Evolutionary conservation across 208 protist genomes (phyloP), one percentile per base, ranked within the genome.

Genomic region (Leishmania aethiopica): DNA sequence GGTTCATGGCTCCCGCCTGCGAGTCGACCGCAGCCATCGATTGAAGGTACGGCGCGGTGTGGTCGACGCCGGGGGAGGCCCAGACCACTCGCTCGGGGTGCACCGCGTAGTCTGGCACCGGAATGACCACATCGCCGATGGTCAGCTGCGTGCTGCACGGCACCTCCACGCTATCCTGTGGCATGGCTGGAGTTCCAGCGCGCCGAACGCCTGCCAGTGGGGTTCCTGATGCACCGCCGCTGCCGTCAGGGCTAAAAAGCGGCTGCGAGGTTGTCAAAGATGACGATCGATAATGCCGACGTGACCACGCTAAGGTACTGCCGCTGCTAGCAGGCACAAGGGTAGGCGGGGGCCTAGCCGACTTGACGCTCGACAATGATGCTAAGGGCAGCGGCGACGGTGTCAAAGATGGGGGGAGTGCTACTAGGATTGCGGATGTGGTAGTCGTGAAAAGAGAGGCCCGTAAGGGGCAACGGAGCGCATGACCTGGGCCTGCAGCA

Each of bases 81-180:
- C 90, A 94, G 51, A 84, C 42, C 7, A 96, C 91, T n/a, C 90
- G 84, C 84, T 96, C 91, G 11, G 93, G 93, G 78, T 94, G 89
- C 3, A 42, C 59, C 13, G 88, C 86, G 64, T 80, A 88, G 67
- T 88, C 84, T 8, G 93, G 89, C 17, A 96, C 84, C 15, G 91
- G 88, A n/a, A 95, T 88, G 19, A 84, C 84, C 45, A 96, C 84
- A 78, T 96, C 93, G n/a, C 93, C 93, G 88, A 96, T 94, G 49
- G 86, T 93, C 75, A 96, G 90, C 28, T 78, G 80, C 32, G 82
- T 84, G 78, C 86, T 87, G 79, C 71, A 92, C 19, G 81, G 88
- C 51, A 89, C 76, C 40, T 71, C 81, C 66, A 75, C 75, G 19
- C 73, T 79, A 53, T 75, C 82, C 5, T 67, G 66, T 22, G 84